Evolutionary conservation across 1,139 yeast genomes (phyloP).

Genomic region (Debaryomyces fabryi): DNA sequence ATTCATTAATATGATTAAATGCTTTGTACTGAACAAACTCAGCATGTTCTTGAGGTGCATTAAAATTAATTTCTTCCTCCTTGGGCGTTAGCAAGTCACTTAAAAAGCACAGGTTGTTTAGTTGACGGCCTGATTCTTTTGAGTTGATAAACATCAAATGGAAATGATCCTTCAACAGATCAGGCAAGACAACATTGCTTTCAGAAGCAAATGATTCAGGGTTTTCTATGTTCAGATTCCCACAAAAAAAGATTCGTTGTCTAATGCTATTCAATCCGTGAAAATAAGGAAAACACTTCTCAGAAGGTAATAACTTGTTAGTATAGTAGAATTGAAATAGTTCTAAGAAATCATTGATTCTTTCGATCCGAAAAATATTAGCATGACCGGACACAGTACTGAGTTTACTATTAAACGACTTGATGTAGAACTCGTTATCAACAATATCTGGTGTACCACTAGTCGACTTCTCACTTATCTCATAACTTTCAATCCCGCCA

Average conservation of each 20-base stretch:
- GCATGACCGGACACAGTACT: conserved; percentile 5
- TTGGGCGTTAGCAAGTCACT: conserved; percentile 23
- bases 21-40: conserved; percentile 18
- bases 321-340: conserved; percentile 33
- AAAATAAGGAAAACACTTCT: conserved; percentile 38
- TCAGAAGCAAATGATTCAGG: background rate
- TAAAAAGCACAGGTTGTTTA: conserved; percentile 13
- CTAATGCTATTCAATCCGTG: conserved; percentile 35
- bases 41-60: conserved; percentile 10
- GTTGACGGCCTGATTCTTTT: conserved; percentile 7
- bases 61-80: conserved; percentile 6
- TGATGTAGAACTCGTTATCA: conserved; percentile 9
- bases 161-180: conserved; percentile 12
- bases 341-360: conserved; percentile 19
- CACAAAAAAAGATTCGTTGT: conserved; percentile 32
- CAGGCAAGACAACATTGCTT: conserved; percentile 7
- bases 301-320: conserved; percentile 20
- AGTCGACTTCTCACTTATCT: background rate
- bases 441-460: background rate
- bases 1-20: conserved; percentile 15
- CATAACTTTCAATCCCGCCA: background rate
- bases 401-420: conserved; percentile 8
- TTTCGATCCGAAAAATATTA: conserved; percentile 15
- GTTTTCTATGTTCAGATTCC: conserved; percentile 13
- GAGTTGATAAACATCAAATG: conserved; percentile 23